Evolutionary conservation across 1,284 basidiomycete genomes (phyloP).

Genomic region (Gastroboletus turbinatus): DNA sequence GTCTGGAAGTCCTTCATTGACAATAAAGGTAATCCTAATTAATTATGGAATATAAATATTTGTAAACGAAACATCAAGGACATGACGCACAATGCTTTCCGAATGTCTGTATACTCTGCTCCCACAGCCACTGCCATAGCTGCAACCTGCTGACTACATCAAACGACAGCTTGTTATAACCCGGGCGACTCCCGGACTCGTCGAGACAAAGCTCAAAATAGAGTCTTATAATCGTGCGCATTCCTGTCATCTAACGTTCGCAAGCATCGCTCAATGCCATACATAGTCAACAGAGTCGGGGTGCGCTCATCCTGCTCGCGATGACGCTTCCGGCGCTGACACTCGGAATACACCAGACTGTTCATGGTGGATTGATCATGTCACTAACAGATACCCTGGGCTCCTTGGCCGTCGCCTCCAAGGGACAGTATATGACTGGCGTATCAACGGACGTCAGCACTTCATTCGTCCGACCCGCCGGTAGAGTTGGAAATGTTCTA

Average conservation of each 20-base stretch:
- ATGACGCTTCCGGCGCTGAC: slow-evolving; percentile 1
- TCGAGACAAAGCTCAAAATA: slow-evolving; percentile 68
- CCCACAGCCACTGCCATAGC: not conserved
- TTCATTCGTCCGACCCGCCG: slow-evolving; percentile 76
- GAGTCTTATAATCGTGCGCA: slow-evolving; percentile 69
- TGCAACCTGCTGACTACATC: not conserved
- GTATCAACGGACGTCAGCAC: slow-evolving; percentile 88
- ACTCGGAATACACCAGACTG: slow-evolving; percentile 35
- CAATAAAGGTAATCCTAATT: slow-evolving; percentile 54
- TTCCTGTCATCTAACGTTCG: not conserved
- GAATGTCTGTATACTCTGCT: slow-evolving; percentile 47
- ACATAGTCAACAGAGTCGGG: slow-evolving; percentile 69
- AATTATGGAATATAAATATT: not conserved
- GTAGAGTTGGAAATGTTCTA: slow-evolving; percentile 62
- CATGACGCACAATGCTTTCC: slow-evolving; percentile 79
- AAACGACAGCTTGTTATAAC: slow-evolving; percentile 57
- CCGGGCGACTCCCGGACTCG: slow-evolving; percentile 60
- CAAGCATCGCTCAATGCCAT: not conserved
- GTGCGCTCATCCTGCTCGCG: slow-evolving; percentile 40
- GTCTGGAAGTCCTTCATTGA: slow-evolving; percentile 81
- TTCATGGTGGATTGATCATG: slow-evolving; percentile 84
- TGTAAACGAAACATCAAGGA: slow-evolving; percentile 42
- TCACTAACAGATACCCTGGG: slow-evolving; percentile 86
- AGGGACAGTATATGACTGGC: slow-evolving; percentile 84
- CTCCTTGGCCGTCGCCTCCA: slow-evolving; percentile 78